These are phyloP conservation scores for Cyclotella cryptica DNA, from an alignment of 108 stramenopile species.

Conservation along the genomic window DNA sequence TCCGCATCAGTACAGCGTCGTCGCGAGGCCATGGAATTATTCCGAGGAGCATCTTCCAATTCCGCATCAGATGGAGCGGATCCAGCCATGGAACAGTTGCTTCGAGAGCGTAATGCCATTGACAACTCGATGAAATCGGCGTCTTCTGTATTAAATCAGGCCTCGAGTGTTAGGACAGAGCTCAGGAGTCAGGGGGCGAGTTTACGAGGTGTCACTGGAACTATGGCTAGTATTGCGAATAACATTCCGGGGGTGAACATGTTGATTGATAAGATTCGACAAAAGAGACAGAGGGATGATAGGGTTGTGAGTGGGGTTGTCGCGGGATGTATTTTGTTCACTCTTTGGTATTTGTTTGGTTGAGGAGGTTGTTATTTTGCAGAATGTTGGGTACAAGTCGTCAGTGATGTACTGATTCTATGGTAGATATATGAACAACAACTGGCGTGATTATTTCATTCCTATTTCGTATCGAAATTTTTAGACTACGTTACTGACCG, in stretches of 20 bases:
- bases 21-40: conserved; percentile 73
- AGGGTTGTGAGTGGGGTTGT: conserved; percentile 85
- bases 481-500: too few species aligned
- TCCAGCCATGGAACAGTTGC: conserved; percentile 75
- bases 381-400: too few species aligned
- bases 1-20: conserved; percentile 56
- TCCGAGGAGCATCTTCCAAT: conserved; percentile 58
- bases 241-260: conserved; percentile 86
- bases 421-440: too few species aligned
- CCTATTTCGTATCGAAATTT: too few species aligned
- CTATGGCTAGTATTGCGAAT: conserved; percentile 66
- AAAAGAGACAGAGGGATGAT: conserved; percentile 81
- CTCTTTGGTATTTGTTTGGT: conserved; percentile 89
- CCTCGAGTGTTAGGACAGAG: conserved; percentile 68
- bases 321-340: conserved; percentile 86
- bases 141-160: conserved; percentile 72
- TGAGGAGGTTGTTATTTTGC: conserved; percentile 13
- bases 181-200: conserved; percentile 70
- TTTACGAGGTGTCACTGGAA: conserved; percentile 61
- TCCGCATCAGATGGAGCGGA: not conserved
- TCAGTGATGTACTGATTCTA: too few species aligned
- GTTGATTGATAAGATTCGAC: conserved; percentile 76
- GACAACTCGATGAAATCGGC: conserved; percentile 74
- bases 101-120: conserved; percentile 85
- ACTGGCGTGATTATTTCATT: too few species aligned